These are phyloP conservation scores for Macadamia integrifolia DNA, from an alignment of 164 flowering plant genomes.

Conservation along the genomic window DNA sequence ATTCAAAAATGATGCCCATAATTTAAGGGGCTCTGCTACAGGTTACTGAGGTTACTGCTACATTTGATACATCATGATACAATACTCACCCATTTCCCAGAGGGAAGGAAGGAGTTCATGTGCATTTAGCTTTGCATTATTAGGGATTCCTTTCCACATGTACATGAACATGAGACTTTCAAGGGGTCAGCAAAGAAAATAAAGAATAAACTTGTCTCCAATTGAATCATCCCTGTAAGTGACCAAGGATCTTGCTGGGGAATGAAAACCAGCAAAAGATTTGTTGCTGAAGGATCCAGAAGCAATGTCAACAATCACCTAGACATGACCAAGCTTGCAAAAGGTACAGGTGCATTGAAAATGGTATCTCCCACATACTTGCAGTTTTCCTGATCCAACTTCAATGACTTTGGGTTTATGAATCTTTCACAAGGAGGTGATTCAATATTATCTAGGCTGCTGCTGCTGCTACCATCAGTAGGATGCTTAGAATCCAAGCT, in stretches of 20 bases:
- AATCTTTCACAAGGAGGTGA: conserved; percentile 23
- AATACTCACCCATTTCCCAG: too few relatives aligned
- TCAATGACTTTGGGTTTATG: conserved; percentile 29
- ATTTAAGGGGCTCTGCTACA: too few relatives aligned
- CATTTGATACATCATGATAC: too few relatives aligned
- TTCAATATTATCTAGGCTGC: conserved; percentile 14
- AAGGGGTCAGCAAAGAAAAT: too few relatives aligned
- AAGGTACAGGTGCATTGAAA: conserved; percentile 39
- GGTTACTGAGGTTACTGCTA: too few relatives aligned
- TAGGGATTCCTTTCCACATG: too few relatives aligned
- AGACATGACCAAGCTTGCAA: conserved; percentile 76
- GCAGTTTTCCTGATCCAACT: conserved; percentile 64
- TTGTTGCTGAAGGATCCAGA: background rate
- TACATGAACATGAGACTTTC: too few relatives aligned
- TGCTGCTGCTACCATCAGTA: conserved; percentile 9
- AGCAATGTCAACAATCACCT: conserved; percentile 28
- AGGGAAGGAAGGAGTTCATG: too few relatives aligned
- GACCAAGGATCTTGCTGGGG: background rate
- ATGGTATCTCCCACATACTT: conserved; percentile 44
- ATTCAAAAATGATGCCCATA: too few relatives aligned
- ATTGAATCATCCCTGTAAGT: background rate
- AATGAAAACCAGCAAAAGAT: background rate
- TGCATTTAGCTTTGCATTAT: too few relatives aligned
- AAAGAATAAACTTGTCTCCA: too few relatives aligned
- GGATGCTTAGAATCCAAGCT: conserved; percentile 18